A percentile compares a stretch with the other conserved stretches of the same genome.
Evolutionary conservation across 2,329 filamentous ascomycete species (phyloP).

Genomic region (Aspergillus fumigatus): DNA sequence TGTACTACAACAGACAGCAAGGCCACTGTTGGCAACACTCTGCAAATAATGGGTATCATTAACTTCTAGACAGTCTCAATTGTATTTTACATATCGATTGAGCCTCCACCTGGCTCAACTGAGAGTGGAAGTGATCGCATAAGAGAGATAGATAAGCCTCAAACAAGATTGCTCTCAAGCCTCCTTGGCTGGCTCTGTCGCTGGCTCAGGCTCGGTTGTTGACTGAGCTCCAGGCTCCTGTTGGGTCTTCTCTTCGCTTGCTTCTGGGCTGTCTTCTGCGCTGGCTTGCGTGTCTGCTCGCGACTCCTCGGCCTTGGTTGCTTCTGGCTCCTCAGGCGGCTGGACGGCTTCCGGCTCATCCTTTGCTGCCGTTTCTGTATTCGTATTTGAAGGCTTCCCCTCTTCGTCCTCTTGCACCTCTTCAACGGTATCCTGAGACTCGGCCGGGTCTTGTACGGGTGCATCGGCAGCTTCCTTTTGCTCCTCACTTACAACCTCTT

Average conservation of each 20-base stretch:
- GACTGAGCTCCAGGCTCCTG: slow-evolving; percentile 8
- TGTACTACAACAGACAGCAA: neutral
- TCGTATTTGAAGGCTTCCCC: neutral
- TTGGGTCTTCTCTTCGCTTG: neutral
- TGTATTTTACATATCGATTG: slow-evolving; percentile 18
- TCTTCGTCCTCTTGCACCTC: slow-evolving; percentile 17
- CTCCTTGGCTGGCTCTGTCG: slow-evolving; percentile 9
- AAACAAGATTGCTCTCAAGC: slow-evolving; percentile 3
- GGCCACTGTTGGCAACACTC: neutral
- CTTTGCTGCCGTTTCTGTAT: slow-evolving; percentile 4
- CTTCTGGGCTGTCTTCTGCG: slow-evolving; percentile 3
- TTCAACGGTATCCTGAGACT: slow-evolving; percentile 15
- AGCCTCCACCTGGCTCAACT: neutral
- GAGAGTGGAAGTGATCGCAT: neutral
- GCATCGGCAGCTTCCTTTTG: neutral
- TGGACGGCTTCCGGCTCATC: slow-evolving; percentile 5
- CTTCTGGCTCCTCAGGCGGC: neutral
- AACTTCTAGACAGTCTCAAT: slow-evolving; percentile 8
- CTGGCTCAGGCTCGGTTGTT: neutral
- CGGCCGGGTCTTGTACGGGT: slow-evolving; percentile 3
- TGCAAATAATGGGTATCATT: slow-evolving; percentile 18
- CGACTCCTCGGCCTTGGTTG: neutral
- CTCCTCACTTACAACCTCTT: slow-evolving; percentile 1
- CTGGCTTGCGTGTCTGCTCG: neutral
- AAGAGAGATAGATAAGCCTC: neutral